Evolutionary conservation across 192 early-diverging fungal species (phyloP).

Genomic region (Coemansia sp.): DNA sequence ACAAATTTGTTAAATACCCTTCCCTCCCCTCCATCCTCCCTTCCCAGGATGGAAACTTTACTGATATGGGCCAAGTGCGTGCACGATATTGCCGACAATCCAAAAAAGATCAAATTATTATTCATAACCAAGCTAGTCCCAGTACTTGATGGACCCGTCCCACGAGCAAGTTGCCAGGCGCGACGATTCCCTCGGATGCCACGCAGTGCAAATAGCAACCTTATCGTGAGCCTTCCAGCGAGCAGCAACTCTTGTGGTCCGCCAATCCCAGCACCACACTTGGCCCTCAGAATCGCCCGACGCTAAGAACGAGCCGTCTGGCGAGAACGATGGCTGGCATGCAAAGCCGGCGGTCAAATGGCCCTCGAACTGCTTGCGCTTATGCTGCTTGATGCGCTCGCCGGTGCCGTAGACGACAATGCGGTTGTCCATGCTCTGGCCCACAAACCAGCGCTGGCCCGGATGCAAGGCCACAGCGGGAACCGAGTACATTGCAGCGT

Average conservation of each 20-base stretch:
- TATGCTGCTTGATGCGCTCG: conserved; percentile 84
- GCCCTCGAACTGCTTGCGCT: conserved; percentile 90
- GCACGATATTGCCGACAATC: too few relatives aligned
- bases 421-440: conserved; percentile 96
- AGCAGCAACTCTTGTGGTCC: conserved; percentile 79
- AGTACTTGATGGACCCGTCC: conserved; percentile 95
- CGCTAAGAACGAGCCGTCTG: conserved; percentile 85
- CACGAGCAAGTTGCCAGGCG: conserved; percentile 92
- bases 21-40: too few relatives aligned
- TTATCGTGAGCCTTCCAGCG: conserved; percentile 92
- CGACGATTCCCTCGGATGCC: conserved; percentile 94
- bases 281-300: conserved; percentile 92
- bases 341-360: conserved; percentile 97
- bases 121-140: conserved; percentile 63
- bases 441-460: conserved; percentile 91
- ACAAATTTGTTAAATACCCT: too few relatives aligned
- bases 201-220: conserved; percentile 88
- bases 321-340: conserved; percentile 90
- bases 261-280: conserved; percentile 98
- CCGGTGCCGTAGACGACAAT: conserved; percentile 86
- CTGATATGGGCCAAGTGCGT: too few relatives aligned
- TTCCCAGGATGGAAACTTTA: too few relatives aligned
- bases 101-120: too few relatives aligned
- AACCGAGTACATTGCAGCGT: conserved; percentile 96
- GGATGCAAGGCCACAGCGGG: conserved; percentile 89